These are phyloP conservation scores for Wickerhamomyces sp. DNA, from an alignment of 1,139 yeast genomes.

Conservation along the genomic window DNA sequence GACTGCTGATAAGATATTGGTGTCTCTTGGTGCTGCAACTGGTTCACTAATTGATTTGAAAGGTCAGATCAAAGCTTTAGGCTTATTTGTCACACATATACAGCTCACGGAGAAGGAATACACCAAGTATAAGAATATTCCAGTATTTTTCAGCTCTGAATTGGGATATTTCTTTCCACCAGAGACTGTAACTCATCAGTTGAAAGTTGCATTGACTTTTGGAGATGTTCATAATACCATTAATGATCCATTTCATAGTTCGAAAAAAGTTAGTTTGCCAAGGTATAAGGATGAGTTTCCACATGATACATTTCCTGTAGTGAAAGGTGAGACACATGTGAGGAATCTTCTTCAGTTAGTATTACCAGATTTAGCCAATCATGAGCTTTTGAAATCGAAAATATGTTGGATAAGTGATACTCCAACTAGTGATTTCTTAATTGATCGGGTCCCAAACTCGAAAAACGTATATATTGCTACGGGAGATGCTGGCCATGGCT, in stretches of 20 bases:
- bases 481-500: slow-evolving; percentile 45
- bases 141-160: slow-evolving; percentile 41
- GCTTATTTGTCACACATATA: slow-evolving; percentile 40
- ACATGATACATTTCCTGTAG: slow-evolving; percentile 34
- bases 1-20: slow-evolving; percentile 29
- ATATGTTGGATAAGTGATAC: slow-evolving; percentile 48
- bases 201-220: slow-evolving; percentile 38
- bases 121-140: slow-evolving; percentile 29
- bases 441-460: slow-evolving; percentile 36
- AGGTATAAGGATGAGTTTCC: slow-evolving; percentile 31
- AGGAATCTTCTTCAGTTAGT: slow-evolving; percentile 26
- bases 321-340: slow-evolving; percentile 26
- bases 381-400: slow-evolving; percentile 33
- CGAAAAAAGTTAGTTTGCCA: slow-evolving; percentile 30
- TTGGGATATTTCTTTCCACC: slow-evolving; percentile 48
- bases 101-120: slow-evolving; percentile 33
- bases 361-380: slow-evolving; percentile 36
- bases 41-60: slow-evolving; percentile 31
- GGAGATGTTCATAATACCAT: slow-evolving; percentile 31
- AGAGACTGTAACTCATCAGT: slow-evolving; percentile 32
- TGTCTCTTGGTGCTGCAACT: slow-evolving; percentile 37
- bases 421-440: slow-evolving; percentile 36
- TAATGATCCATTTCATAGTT: slow-evolving; percentile 23
- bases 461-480: slow-evolving; percentile 33
- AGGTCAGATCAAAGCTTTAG: slow-evolving; percentile 32